phyloP scores from a whole-genome alignment of 163 green algal genomes.

The Scenedesmus sp. region DNA sequence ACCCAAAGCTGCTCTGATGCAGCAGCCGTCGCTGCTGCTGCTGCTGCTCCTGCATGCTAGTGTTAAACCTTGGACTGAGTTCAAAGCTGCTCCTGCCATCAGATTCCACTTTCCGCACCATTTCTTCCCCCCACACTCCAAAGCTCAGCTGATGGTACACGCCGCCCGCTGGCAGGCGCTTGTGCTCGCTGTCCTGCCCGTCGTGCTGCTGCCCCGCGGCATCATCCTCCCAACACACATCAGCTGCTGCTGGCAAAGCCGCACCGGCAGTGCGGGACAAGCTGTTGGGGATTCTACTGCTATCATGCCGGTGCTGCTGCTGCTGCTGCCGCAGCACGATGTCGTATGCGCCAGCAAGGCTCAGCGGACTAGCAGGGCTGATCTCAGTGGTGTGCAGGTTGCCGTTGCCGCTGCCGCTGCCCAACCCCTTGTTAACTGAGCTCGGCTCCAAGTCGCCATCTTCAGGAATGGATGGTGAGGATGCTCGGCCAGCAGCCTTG shows the following conservation, averaged over 20 bases:
- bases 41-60: not conserved
- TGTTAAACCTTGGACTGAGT: not conserved
- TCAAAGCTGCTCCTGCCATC: not conserved
- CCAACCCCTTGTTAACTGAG: not conserved
- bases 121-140: not conserved
- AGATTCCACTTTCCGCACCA: not conserved
- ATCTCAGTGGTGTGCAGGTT: not conserved
- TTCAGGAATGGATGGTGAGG: not conserved
- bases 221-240: not conserved
- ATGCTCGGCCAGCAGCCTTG: not conserved
- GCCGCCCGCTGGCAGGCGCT: not conserved
- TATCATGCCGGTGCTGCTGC: not conserved
- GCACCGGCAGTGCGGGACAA: not conserved
- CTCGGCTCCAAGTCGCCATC: not conserved
- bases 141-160: not conserved
- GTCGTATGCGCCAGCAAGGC: not conserved
- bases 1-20: not conserved
- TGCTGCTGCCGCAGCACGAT: not conserved
- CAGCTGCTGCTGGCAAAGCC: not conserved
- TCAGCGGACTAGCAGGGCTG: not conserved
- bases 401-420: not conserved
- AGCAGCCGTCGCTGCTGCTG: not conserved
- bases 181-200: not conserved
- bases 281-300: not conserved
- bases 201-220: not conserved